Percentiles rank a stretch among this genome's conserved stretches.
phyloP scores from a whole-genome alignment of 2,329 filamentous ascomycete species.

The Xylariaceae sp. region DNA sequence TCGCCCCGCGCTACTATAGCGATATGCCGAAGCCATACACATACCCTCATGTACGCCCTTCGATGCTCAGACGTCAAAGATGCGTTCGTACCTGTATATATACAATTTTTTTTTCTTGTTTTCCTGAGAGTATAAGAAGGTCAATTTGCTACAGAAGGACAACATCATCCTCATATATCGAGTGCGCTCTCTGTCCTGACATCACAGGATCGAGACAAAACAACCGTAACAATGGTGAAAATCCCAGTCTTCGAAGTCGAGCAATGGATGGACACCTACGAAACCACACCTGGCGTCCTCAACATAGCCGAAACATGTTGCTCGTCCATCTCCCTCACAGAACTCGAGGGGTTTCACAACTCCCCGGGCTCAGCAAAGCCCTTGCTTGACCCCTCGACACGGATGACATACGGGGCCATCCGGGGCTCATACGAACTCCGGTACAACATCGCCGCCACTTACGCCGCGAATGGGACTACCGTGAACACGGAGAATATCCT shows the following conservation, averaged over 20 bases:
- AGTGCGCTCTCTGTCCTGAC: too few relatives aligned
- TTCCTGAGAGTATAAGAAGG: too few relatives aligned
- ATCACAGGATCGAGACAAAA: too few relatives aligned
- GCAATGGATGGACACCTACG: conserved; percentile 64
- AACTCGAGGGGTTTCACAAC: conserved; percentile 59
- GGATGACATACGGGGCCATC: conserved; percentile 72
- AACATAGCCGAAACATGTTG: conserved; percentile 82
- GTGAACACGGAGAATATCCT: conserved; percentile 59
- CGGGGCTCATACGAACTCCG: conserved; percentile 64
- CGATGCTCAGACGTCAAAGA: too few relatives aligned
- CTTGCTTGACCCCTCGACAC: conserved; percentile 48
- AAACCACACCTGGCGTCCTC: conserved; percentile 53
- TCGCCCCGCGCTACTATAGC: too few relatives aligned
- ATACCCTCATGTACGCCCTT: too few relatives aligned
- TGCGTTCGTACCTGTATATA: too few relatives aligned
- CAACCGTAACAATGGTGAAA: conserved; percentile 46
- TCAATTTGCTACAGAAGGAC: too few relatives aligned
- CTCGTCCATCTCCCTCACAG: conserved; percentile 68
- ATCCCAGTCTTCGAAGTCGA: conserved; percentile 69
- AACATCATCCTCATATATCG: too few relatives aligned
- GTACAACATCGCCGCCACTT: conserved; percentile 61
- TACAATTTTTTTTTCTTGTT: too few relatives aligned
- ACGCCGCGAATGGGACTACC: conserved; percentile 51
- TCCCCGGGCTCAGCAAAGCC: conserved; percentile 44
- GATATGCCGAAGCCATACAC: too few relatives aligned